Percentiles rank a stretch among this genome's conserved stretches.
phyloP scores from a whole-genome alignment of 2,329 filamentous ascomycete species.

The Cryphonectria parasitica region DNA sequence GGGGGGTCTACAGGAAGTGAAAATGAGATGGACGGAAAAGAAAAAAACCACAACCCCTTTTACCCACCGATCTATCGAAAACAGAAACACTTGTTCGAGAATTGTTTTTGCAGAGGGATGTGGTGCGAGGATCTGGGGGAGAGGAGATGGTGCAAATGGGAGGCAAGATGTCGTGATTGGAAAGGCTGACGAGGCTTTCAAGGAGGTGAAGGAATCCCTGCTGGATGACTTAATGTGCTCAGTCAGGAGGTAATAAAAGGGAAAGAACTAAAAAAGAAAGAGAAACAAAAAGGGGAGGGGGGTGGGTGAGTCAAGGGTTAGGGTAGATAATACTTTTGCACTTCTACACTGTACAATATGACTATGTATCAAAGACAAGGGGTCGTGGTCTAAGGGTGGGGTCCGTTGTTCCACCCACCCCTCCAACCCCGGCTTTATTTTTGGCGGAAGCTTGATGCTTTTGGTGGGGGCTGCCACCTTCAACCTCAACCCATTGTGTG shows the following conservation, averaged over 20 bases:
- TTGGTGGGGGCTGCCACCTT: background rate
- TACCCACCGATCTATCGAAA: background rate
- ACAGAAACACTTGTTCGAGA: background rate
- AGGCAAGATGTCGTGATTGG: conserved; percentile 20
- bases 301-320: background rate
- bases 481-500: background rate
- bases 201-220: conserved; percentile 9
- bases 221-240: background rate
- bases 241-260: background rate
- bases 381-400: background rate
- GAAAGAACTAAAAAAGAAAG: too few species aligned
- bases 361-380: background rate
- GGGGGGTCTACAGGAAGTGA: conserved; percentile 9
- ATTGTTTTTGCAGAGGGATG: background rate
- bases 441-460: background rate
- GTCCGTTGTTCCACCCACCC: background rate
- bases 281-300: background rate
- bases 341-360: background rate
- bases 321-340: background rate
- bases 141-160: conserved; percentile 15
- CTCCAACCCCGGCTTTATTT: background rate
- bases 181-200: conserved; percentile 8
- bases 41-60: background rate
- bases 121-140: background rate
- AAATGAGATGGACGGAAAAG: background rate